phyloP scores from a whole-genome alignment of 805 yeast genomes.

The Kuraishia ogatae region DNA sequence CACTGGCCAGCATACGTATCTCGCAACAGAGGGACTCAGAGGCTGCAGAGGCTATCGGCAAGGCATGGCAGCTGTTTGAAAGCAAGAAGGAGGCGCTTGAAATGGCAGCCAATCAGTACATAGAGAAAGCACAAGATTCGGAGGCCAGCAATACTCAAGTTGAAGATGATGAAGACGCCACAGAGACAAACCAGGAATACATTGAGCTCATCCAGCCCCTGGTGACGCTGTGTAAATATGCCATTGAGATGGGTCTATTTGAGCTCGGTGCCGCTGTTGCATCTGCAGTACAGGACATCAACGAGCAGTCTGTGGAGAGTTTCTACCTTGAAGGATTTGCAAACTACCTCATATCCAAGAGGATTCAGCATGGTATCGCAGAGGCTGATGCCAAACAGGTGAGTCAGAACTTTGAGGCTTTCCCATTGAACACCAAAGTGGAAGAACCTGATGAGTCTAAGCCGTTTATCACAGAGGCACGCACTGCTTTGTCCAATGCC shows the following conservation, averaged over 20 bases:
- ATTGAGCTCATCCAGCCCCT: conserved; percentile 68
- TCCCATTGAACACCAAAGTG: conserved; percentile 16
- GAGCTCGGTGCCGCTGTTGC: conserved; percentile 65
- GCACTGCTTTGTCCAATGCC: conserved; percentile 29
- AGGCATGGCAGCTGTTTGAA: conserved; percentile 67
- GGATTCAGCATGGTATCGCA: conserved; percentile 16
- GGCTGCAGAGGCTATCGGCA: conserved; percentile 57
- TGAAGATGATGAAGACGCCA: conserved; percentile 20
- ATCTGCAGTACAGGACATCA: conserved; percentile 59
- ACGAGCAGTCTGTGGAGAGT: conserved; percentile 77
- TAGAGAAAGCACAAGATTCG: conserved; percentile 7
- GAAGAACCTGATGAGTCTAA: conserved; percentile 21
- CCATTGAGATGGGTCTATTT: conserved; percentile 68
- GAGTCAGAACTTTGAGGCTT: conserved; percentile 32
- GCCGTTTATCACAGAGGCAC: conserved; percentile 28
- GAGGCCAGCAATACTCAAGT: conserved; percentile 7
- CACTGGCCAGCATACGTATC: conserved; percentile 79
- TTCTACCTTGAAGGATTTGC: conserved; percentile 81
- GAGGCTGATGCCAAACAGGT: conserved; percentile 11
- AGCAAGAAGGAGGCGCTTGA: conserved; percentile 40
- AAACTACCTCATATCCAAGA: conserved; percentile 39
- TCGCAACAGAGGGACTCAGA: conserved; percentile 74
- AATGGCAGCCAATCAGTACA: conserved; percentile 20
- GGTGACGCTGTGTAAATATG: conserved; percentile 60
- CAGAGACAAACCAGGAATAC: conserved; percentile 42